phyloP scores from a whole-genome alignment of 2,329 filamentous ascomycete species.

The Trichoderma atrobrunneum region DNA sequence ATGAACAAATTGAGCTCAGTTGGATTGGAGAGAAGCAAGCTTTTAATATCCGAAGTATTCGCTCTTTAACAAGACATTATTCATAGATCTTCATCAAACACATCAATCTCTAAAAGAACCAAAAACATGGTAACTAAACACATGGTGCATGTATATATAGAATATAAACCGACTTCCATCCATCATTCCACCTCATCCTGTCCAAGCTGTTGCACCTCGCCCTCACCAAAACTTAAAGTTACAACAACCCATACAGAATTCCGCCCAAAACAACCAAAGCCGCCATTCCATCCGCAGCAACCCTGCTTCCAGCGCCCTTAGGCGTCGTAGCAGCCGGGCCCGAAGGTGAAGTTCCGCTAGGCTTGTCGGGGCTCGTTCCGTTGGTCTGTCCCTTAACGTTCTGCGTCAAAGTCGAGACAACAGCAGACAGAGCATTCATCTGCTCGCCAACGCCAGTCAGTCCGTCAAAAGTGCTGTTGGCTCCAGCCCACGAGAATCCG shows the following conservation, averaged over 20 bases:
- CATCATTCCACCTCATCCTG: neutral
- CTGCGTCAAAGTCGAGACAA: conserved; percentile 35
- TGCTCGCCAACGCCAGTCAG: conserved; percentile 55
- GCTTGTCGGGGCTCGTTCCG: neutral
- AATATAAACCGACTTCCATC: neutral
- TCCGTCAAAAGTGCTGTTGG: conserved; percentile 48
- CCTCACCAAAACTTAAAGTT: neutral
- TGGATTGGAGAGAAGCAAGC: neutral
- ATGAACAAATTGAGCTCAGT: too few relatives aligned
- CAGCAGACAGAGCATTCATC: conserved; percentile 56
- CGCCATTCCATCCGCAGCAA: neutral
- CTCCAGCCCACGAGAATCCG: conserved; percentile 51
- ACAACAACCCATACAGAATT: neutral
- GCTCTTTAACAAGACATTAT: neutral
- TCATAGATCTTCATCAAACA: neutral
- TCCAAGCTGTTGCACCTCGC: neutral
- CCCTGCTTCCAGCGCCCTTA: neutral
- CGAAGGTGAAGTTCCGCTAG: neutral
- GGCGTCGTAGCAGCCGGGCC: neutral
- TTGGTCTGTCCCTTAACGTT: neutral
- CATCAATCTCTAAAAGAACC: neutral
- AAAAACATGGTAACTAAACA: neutral
- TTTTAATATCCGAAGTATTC: neutral
- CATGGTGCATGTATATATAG: neutral
- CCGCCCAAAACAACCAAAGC: neutral